phyloP scores from a whole-genome alignment of 2,329 filamentous ascomycete species.

The Xylaria digitata region DNA sequence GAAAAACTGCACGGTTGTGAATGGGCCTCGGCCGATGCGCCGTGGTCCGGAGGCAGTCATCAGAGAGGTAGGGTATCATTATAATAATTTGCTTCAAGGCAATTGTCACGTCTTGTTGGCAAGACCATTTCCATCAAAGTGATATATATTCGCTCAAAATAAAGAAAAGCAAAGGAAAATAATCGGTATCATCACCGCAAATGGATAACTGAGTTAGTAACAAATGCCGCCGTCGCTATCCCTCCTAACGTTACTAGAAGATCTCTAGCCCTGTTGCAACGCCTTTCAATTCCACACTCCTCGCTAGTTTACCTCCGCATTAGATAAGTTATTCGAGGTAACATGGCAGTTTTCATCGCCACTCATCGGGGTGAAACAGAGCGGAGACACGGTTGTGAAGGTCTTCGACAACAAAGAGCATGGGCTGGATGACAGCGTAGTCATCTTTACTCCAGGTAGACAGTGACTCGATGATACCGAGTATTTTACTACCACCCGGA shows the following conservation, averaged over 20 bases:
- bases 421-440: constrained; percentile 1
- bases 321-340: neutral
- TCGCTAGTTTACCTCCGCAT: neutral
- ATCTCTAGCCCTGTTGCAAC: neutral
- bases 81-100: too few species aligned
- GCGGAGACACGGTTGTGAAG: neutral
- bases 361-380: neutral
- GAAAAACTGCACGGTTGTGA: too few species aligned
- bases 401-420: neutral
- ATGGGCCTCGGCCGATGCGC: too few species aligned
- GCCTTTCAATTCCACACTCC: neutral
- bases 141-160: too few species aligned
- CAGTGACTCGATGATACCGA: constrained; percentile 10
- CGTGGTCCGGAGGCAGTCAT: too few species aligned
- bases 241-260: neutral
- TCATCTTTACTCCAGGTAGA: neutral
- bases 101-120: too few species aligned
- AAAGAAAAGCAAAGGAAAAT: too few species aligned
- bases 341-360: neutral
- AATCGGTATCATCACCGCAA: neutral
- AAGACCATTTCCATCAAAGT: too few species aligned
- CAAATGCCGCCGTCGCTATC: neutral
- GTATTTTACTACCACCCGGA: neutral
- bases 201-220: neutral
- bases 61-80: too few species aligned